Evolutionary conservation across 495 filamentous ascomycete species (phyloP).

Genomic region (Cercophora newfieldiana): DNA sequence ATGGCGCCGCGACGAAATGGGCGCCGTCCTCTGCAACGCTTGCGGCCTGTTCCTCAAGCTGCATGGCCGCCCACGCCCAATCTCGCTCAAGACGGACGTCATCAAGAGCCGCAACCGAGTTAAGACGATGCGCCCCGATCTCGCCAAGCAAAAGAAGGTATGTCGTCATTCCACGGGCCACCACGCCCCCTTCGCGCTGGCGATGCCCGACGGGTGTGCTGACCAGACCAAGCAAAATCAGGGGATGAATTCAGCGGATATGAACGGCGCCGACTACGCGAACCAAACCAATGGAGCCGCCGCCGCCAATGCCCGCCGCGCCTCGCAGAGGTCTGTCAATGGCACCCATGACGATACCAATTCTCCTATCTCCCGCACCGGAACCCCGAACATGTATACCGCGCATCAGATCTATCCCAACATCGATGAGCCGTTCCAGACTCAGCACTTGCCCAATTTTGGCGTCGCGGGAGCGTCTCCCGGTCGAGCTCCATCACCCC

Average conservation of each 20-base stretch:
- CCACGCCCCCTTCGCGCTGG: slow-evolving; percentile 4
- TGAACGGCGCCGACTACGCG: slow-evolving; percentile 57
- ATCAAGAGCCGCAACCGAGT: slow-evolving; percentile 99
- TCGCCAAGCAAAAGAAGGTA: slow-evolving; percentile 88
- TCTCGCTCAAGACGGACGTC: slow-evolving; percentile 97
- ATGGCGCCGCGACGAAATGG: slow-evolving; percentile 95
- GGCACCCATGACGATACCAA: slow-evolving; percentile 76
- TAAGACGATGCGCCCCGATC: slow-evolving; percentile 75
- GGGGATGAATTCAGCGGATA: slow-evolving; percentile 53
- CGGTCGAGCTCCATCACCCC: slow-evolving; percentile 63
- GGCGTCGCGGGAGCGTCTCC: slow-evolving; percentile 65
- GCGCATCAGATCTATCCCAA: slow-evolving; percentile 70
- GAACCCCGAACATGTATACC: slow-evolving; percentile 70
- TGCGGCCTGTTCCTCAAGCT: slow-evolving; percentile 97
- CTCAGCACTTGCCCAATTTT: slow-evolving; percentile 42
- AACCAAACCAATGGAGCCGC: slow-evolving; percentile 37
- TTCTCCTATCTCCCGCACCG: slow-evolving; percentile 84
- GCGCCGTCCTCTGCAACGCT: slow-evolving; percentile 98
- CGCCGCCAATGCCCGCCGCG: slow-evolving; percentile 52
- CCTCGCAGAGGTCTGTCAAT: slow-evolving; percentile 70
- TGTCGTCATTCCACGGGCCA: background rate
- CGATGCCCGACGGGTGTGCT: slow-evolving; percentile 2
- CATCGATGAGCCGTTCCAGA: slow-evolving; percentile 62
- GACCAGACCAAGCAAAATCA: slow-evolving; percentile 34
- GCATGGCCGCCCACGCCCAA: slow-evolving; percentile 87